Conservation (phyloP, 169 alveolate genomes). For the Cryptosporidium parvum region DNA sequence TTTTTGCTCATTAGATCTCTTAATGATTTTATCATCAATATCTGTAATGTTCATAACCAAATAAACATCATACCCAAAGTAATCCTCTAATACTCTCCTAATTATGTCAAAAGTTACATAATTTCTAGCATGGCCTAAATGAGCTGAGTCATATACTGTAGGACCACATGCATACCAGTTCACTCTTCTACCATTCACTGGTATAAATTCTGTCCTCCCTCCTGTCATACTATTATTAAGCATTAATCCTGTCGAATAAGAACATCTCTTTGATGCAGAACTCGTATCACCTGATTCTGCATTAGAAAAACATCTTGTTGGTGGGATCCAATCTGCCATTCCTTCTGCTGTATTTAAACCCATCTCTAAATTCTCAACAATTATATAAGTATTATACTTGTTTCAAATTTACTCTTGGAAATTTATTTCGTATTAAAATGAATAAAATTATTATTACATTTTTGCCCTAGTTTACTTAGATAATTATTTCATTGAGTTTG, state of each 20-base stretch:
- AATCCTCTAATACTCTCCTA: constrained; percentile 93
- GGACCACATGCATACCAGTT: constrained; percentile 95
- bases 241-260: constrained; percentile 51
- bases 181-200: constrained; percentile 85
- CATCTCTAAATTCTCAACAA: constrained; percentile 7
- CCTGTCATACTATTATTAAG: constrained; percentile 67
- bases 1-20: constrained; percentile 84
- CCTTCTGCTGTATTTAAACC: constrained; percentile 55
- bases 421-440: neutral
- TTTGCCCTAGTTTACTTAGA: neutral
- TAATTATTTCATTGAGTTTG: neutral
- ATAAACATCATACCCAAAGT: constrained; percentile 95
- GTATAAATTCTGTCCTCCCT: constrained; percentile 54
- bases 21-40: constrained; percentile 98
- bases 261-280: constrained; percentile 16
- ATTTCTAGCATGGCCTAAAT: constrained; percentile 99
- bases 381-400: neutral
- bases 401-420: neutral
- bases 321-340: constrained; percentile 69
- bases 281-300: neutral
- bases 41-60: constrained; percentile 98
- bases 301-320: constrained; percentile 46
- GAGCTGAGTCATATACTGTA: constrained; percentile 97
- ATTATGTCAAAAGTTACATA: constrained; percentile 95
- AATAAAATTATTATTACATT: neutral